Percentiles rank a stretch among this genome's conserved stretches.
Conservation (phyloP, 305 asterid genomes). For the Salvia sclarea region DNA sequence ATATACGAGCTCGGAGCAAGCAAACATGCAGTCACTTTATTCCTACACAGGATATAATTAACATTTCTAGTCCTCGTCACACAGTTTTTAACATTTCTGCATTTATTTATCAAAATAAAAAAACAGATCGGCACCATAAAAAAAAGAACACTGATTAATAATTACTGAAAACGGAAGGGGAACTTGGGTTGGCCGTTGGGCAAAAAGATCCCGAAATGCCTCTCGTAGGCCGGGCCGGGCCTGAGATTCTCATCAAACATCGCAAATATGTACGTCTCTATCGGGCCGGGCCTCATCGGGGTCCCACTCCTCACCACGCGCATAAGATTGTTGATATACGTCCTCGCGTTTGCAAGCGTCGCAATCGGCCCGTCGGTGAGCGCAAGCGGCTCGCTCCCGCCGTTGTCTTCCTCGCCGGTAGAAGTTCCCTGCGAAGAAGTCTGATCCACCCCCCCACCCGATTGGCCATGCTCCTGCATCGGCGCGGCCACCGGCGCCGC, state of each 20-base stretch:
- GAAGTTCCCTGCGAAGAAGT: too few relatives aligned
- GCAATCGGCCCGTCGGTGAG: background rate
- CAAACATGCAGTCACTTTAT: too few relatives aligned
- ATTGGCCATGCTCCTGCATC: too few relatives aligned
- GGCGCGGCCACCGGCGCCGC: too few relatives aligned
- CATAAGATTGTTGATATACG: slow-evolving; percentile 30
- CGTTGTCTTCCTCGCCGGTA: background rate
- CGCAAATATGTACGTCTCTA: slow-evolving; percentile 46
- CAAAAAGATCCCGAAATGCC: slow-evolving; percentile 49
- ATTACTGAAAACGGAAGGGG: slow-evolving; percentile 13
- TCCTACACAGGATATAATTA: too few relatives aligned
- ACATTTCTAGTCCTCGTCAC: too few relatives aligned
- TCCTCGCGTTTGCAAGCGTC: slow-evolving; percentile 7
- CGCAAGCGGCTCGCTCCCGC: background rate
- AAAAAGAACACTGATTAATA: too few relatives aligned
- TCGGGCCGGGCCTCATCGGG: slow-evolving; percentile 43
- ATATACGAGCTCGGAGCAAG: too few relatives aligned
- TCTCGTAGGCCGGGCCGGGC: slow-evolving; percentile 43
- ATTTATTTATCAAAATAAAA: too few relatives aligned
- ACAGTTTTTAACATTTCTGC: too few relatives aligned
- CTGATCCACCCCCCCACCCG: too few relatives aligned
- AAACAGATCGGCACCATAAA: too few relatives aligned
- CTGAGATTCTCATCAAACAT: slow-evolving; percentile 55
- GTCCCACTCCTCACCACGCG: slow-evolving; percentile 35
- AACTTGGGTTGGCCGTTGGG: slow-evolving; percentile 45